Conservation (phyloP, 306 rosid genomes). For the Cucumis hystrix region DNA sequence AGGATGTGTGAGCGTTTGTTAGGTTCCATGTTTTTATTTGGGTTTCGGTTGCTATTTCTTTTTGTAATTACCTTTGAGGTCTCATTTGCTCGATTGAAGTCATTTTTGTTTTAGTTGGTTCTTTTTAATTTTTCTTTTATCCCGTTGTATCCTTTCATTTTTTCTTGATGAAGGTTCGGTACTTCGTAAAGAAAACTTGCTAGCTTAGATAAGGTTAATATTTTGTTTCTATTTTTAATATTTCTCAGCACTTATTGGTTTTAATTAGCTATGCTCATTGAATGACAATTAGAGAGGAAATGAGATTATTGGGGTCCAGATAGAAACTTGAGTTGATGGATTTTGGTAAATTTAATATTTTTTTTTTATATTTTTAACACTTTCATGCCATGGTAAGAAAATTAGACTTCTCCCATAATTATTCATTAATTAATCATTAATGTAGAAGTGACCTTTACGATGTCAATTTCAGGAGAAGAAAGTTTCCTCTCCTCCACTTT, state of each 20-base stretch:
- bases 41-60: not conserved
- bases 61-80: not conserved
- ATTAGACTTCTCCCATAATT: not conserved
- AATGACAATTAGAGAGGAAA: not conserved
- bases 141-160: too few relatives aligned
- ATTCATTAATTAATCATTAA: not conserved
- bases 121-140: too few relatives aligned
- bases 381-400: not conserved
- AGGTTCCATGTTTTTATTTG: not conserved
- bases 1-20: not conserved
- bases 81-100: not conserved
- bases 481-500: conserved; percentile 56
- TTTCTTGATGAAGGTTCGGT: too few relatives aligned
- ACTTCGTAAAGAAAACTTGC: too few relatives aligned
- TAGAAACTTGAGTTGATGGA: not conserved
- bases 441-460: not conserved
- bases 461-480: conserved; percentile 61
- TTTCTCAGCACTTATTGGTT: not conserved
- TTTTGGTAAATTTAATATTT: not conserved
- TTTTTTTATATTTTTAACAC: not conserved
- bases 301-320: not conserved
- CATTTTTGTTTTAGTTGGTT: too few relatives aligned
- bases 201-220: not conserved
- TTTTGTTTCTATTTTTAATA: not conserved
- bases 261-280: not conserved